Conservation (phyloP, 148 eudicot species). For the Nepenthes gracilis region DNA sequence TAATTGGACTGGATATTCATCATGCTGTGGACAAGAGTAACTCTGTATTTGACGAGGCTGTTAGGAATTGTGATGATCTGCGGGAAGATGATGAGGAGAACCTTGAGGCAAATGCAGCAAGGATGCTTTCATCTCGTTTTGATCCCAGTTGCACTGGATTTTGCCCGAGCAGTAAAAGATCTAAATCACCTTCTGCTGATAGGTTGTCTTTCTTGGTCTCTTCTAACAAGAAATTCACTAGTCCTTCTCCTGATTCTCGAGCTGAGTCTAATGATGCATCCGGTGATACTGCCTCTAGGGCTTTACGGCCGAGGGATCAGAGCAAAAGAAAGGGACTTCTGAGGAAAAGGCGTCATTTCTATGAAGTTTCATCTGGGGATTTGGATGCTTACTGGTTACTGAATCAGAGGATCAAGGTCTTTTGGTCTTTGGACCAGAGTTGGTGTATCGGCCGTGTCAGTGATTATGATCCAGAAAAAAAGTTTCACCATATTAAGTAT, state of each 20-base stretch:
- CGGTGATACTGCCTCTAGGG: slow-evolving; percentile 37
- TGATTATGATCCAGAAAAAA: slow-evolving; percentile 53
- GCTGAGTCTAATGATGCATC: slow-evolving; percentile 30
- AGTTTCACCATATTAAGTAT: slow-evolving; percentile 78
- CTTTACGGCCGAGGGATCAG: slow-evolving; percentile 48
- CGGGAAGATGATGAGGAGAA: slow-evolving; percentile 76
- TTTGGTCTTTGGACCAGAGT: slow-evolving; percentile 90
- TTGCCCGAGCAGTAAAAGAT: slow-evolving; percentile 34
- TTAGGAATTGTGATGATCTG: slow-evolving; percentile 19
- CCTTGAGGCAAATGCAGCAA: slow-evolving; percentile 93
- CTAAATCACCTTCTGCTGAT: slow-evolving; percentile 22
- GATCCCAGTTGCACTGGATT: slow-evolving; percentile 74
- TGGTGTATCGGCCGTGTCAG: slow-evolving; percentile 82
- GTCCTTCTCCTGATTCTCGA: slow-evolving; percentile 15
- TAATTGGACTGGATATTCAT: slow-evolving; percentile 19
- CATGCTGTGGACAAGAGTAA: slow-evolving; percentile 22
- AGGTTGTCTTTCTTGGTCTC: slow-evolving; percentile 19
- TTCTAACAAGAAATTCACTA: slow-evolving; percentile 18
- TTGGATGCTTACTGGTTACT: slow-evolving; percentile 65
- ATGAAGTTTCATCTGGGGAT: slow-evolving; percentile 46
- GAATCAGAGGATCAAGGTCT: slow-evolving; percentile 67
- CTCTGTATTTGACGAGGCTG: slow-evolving; percentile 20
- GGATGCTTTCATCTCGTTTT: slow-evolving; percentile 97
- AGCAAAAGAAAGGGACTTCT: slow-evolving; percentile 32
- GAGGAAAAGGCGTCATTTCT: slow-evolving; percentile 68